These are phyloP conservation scores for Phytophthora pisi DNA, from an alignment of 352 stramenopile genomes.

Conservation along the genomic window DNA sequence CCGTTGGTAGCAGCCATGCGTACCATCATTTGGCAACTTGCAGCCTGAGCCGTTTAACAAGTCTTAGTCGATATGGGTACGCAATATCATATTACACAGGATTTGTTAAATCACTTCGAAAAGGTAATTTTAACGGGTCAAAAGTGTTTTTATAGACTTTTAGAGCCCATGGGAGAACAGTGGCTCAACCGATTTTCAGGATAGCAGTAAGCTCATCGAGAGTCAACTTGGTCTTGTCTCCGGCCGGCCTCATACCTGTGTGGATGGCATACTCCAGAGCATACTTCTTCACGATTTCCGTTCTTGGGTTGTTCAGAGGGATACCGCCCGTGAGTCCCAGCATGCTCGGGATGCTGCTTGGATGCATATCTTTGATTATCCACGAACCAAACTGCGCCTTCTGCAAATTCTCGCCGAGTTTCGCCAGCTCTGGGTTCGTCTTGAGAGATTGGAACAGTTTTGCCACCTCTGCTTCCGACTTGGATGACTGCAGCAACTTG, in stretches of 20 bases:
- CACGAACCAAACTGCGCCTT: neutral
- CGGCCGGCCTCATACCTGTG: neutral
- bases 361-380: neutral
- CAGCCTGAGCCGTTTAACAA: neutral
- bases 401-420: neutral
- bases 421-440: neutral
- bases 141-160: too few relatives aligned
- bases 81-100: neutral
- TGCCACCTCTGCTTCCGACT: neutral
- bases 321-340: neutral
- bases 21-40: conserved; percentile 15
- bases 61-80: neutral
- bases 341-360: neutral
- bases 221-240: neutral
- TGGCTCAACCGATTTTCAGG: too few relatives aligned
- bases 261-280: neutral
- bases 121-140: too few relatives aligned
- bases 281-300: neutral
- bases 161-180: too few relatives aligned
- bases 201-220: neutral
- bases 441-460: neutral
- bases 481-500: neutral
- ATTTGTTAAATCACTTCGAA: neutral
- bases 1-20: conserved; percentile 10
- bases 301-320: neutral